A percentile compares a stretch with the other conserved stretches of the same genome.
These are phyloP conservation scores for Penicillium odoratum DNA, from an alignment of 495 filamentous ascomycete species.

Conservation along the genomic window DNA sequence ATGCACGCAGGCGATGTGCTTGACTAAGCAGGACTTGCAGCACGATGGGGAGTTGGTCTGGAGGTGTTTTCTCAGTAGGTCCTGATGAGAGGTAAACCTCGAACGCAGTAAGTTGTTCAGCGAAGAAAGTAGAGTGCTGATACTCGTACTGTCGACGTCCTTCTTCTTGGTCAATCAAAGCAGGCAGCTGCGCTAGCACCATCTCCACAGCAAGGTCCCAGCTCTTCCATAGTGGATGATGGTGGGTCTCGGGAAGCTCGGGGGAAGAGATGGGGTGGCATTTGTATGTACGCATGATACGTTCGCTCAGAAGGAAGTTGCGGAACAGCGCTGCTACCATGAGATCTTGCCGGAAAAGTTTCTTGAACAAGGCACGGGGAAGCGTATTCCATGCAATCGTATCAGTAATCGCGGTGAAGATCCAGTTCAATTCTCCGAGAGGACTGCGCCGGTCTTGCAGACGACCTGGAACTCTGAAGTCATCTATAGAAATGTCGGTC, in stretches of 20 bases:
- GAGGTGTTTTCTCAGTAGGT: constrained; percentile 77
- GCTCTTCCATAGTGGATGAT: constrained; percentile 93
- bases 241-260: constrained; percentile 83
- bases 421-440: constrained; percentile 97
- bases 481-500: constrained; percentile 69
- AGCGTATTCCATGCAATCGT: constrained; percentile 98
- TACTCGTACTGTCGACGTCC: constrained; percentile 83
- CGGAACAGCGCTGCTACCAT: constrained; percentile 98
- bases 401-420: constrained; percentile 98
- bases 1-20: constrained; percentile 85
- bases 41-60: constrained; percentile 93
- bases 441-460: constrained; percentile 93
- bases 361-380: constrained; percentile 86
- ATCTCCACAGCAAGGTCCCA: constrained; percentile 98
- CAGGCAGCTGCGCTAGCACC: constrained; percentile 86
- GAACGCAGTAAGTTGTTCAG: constrained; percentile 95
- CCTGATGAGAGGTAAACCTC: constrained; percentile 94
- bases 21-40: constrained; percentile 95
- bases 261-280: constrained; percentile 92
- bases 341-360: constrained; percentile 95
- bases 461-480: constrained; percentile 76
- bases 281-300: constrained; percentile 92
- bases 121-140: constrained; percentile 92
- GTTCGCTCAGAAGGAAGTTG: constrained; percentile 91
- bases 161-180: constrained; percentile 72